Base-by-base conservation (phyloP, 1,139 yeast species). In the Magnusiomyces paraingens region DNA sequence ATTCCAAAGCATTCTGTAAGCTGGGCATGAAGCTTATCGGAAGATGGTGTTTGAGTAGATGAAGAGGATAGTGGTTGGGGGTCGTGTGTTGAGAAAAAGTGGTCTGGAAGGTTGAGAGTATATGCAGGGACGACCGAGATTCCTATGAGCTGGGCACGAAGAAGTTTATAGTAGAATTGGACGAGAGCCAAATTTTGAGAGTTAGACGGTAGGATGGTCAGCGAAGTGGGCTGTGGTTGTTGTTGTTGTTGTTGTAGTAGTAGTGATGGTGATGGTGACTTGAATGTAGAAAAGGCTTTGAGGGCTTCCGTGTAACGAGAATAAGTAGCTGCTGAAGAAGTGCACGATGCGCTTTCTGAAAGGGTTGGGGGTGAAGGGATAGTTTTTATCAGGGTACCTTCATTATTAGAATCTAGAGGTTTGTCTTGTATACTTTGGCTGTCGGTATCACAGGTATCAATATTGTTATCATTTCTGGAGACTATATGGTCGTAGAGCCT, bases 71-170 rank as follows among this genome's bases (percentile, higher is more conserved):
- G 32, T 26, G 54, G 57, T 41, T 49, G 55, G 26, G 52, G 32
- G 29, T 40, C 21, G 2, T 39, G 35, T 3, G 18, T 11, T 14
- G 18, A 18, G 35, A 46, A 46, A 22, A 46, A 46, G 5, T 21
- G 14, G 14, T 18, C 20, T 3, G 49, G 49, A 5, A 46, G 12
- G 14, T 32, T 14, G 18, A 46, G 18, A 11, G 29, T n/a, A 32
- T 46, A 35, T 5, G 21, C 6, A 11, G 41, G 41, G 15, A 22
- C 5, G 20, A 46, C 22, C 15, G 54, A 35, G 1, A 52, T 21
- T 36, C 51, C 49, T 18, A 55, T 48, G 3, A 55, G 52, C 35
- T 52, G 53, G 12, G 48, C 21, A 35, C 46, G 46, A 17, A 55
- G 44, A 15, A 55, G 26, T 40, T 49, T 51, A 39, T 50, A 51